Conservation (phyloP, 306 rosid species). For the Prunus salicina region DNA sequence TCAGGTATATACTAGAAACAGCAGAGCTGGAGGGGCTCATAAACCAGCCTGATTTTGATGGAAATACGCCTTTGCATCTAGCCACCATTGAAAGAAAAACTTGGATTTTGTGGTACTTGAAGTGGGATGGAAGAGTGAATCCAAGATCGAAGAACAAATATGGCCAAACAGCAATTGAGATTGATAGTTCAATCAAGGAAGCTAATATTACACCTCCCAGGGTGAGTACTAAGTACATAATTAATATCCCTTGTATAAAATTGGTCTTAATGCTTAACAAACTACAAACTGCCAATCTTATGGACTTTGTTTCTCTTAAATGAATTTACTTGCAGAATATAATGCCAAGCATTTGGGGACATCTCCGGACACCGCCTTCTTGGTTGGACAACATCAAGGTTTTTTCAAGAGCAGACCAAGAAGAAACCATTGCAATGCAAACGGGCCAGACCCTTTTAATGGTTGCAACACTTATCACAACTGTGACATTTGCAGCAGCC, state of each 20-base stretch:
- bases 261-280: neutral
- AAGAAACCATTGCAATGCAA: neutral
- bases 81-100: neutral
- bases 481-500: neutral
- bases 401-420: neutral
- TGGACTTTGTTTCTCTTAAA: too few species aligned
- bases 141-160: neutral
- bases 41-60: conserved; percentile 6
- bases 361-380: neutral
- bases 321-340: neutral
- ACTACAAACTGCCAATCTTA: too few species aligned
- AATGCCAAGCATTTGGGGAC: neutral
- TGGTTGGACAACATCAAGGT: neutral
- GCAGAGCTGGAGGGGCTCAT: neutral
- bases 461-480: conserved; percentile 5
- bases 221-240: neutral
- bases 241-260: neutral
- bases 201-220: neutral
- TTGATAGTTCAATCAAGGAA: neutral
- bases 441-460: neutral
- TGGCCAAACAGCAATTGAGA: neutral
- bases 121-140: conserved; percentile 1
- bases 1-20: neutral
- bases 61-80: conserved; percentile 1
- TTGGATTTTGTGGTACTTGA: neutral